phyloP scores from a whole-genome alignment of 768 basidiomycete genomes.

The Grammothele lineata region DNA sequence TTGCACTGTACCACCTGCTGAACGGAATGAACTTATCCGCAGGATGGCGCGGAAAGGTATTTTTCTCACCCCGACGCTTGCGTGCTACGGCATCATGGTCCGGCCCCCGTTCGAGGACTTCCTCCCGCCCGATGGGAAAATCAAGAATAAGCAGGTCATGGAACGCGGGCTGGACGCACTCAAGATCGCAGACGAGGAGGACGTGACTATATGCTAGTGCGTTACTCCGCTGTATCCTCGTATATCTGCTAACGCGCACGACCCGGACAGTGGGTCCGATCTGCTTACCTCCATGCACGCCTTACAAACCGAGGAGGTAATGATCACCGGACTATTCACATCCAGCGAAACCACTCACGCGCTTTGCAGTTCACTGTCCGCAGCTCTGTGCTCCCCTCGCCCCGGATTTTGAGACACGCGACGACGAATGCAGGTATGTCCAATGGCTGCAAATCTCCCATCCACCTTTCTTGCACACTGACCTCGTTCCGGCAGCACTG shows the following conservation, averaged over 20 bases:
- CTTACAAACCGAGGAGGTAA: conserved; percentile 49
- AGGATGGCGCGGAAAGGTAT: conserved; percentile 39
- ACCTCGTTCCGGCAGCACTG: conserved; percentile 22
- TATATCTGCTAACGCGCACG: too few relatives aligned
- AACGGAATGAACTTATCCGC: background rate
- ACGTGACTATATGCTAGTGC: conserved; percentile 38
- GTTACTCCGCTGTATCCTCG: too few relatives aligned
- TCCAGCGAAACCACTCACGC: background rate
- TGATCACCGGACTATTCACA: background rate
- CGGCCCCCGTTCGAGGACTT: conserved; percentile 39
- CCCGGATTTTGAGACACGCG: conserved; percentile 35
- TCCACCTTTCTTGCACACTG: too few relatives aligned
- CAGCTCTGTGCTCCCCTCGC: conserved; percentile 29
- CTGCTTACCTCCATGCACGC: conserved; percentile 59
- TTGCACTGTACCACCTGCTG: background rate
- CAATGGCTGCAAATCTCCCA: background rate
- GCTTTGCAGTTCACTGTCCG: conserved; percentile 32
- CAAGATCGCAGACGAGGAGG: conserved; percentile 37
- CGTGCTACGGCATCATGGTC: conserved; percentile 39
- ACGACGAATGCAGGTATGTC: conserved; percentile 34
- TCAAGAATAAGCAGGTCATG: conserved; percentile 40
- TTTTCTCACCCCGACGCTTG: conserved; percentile 40
- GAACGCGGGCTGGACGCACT: conserved; percentile 35
- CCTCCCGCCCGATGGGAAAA: conserved; percentile 32
- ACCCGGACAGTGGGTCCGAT: conserved; percentile 16